Percentiles rank a stretch among this genome's conserved stretches.
Conservation (phyloP, 2,329 filamentous ascomycete genomes). For the Periconia sp. region DNA sequence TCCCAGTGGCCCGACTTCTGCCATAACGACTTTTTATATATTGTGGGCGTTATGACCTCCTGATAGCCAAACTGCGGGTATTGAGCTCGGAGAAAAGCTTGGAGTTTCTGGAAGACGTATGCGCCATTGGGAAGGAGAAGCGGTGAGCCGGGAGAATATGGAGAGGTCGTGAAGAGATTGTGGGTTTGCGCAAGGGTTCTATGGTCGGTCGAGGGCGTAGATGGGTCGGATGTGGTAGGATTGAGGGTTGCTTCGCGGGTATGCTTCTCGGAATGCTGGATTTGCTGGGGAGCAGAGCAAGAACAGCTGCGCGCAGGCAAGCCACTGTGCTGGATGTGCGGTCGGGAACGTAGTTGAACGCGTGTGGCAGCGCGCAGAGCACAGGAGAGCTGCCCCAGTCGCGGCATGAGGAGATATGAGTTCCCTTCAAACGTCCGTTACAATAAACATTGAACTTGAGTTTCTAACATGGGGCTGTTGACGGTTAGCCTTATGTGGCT, state of each 20-base stretch:
- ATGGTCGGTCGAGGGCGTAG: constrained; percentile 51
- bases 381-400: constrained; percentile 25
- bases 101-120: constrained; percentile 79
- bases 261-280: constrained; percentile 23
- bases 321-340: constrained; percentile 9
- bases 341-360: constrained; percentile 5
- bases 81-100: constrained; percentile 79
- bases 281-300: constrained; percentile 33
- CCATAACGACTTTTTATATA: constrained; percentile 89
- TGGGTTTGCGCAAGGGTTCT: constrained; percentile 58
- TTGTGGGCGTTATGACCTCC: constrained; percentile 85
- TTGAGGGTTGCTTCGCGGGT: constrained; percentile 26
- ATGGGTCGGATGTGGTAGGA: constrained; percentile 34
- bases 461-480: constrained; percentile 20
- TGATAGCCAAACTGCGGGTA: constrained; percentile 84
- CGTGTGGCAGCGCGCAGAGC: constrained; percentile 14
- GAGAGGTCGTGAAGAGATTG: constrained; percentile 75
- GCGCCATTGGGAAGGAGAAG: constrained; percentile 82
- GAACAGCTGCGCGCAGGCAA: constrained; percentile 32
- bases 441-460: constrained; percentile 15
- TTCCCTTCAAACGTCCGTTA: constrained; percentile 7
- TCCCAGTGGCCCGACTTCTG: constrained; percentile 83
- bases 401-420: constrained; percentile 33
- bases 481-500: neutral
- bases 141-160: constrained; percentile 82